A percentile compares a stretch with the other conserved stretches of the same genome.
These are phyloP conservation scores for Stromatinia cepivora DNA, from an alignment of 2,329 filamentous ascomycete genomes.

Conservation along the genomic window DNA sequence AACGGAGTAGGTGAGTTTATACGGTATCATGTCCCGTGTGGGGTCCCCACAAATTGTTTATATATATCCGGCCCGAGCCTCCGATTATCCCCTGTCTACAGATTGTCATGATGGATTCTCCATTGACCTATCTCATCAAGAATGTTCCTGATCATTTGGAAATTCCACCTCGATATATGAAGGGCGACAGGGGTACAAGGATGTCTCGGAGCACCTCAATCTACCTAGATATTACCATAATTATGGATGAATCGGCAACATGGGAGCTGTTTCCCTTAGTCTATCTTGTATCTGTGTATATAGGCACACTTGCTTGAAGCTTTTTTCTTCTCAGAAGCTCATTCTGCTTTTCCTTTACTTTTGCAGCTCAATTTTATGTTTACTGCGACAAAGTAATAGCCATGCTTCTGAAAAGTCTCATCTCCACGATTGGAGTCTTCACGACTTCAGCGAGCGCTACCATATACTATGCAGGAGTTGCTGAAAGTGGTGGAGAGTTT, in stretches of 20 bases:
- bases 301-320: neutral
- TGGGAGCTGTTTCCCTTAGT: slow-evolving; percentile 4
- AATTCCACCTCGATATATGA: neutral
- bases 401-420: slow-evolving; percentile 13
- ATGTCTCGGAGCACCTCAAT: neutral
- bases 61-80: slow-evolving; percentile 15
- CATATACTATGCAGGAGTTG: slow-evolving; percentile 51
- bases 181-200: neutral
- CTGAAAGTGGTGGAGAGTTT: slow-evolving; percentile 51
- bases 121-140: neutral
- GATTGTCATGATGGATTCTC: neutral
- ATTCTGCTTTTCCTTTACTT: neutral
- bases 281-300: neutral
- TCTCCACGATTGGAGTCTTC: slow-evolving; percentile 5
- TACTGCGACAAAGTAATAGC: neutral
- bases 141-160: neutral
- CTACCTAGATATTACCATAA: neutral
- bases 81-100: neutral
- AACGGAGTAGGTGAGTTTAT: too few relatives aligned
- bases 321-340: neutral
- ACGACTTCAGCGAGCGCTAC: slow-evolving; percentile 39
- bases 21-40: neutral
- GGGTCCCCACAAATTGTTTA: neutral
- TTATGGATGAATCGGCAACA: neutral
- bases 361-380: neutral